Evolutionary conservation across 2,329 filamentous ascomycete species (phyloP).

Genomic region (Neofusicoccum sp.): DNA sequence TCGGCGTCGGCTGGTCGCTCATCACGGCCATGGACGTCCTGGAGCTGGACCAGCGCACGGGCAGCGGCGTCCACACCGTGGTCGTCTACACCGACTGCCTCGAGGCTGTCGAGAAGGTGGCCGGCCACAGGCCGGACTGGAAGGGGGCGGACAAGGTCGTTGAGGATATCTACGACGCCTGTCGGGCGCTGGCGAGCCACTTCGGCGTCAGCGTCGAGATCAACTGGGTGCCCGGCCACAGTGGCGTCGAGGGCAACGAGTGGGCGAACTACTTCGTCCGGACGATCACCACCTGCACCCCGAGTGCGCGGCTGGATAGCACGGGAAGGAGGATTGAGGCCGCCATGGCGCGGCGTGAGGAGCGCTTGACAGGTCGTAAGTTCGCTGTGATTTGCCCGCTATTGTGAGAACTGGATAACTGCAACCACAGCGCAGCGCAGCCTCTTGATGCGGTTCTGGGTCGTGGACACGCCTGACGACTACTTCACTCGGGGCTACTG

Average conservation of each 20-base stretch:
- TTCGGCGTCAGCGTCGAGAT: not conserved
- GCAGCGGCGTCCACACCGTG: not conserved
- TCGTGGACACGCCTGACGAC: no score
- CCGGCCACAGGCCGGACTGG: not conserved
- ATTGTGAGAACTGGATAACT: no score
- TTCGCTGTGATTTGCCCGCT: no score
- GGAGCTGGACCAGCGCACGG: not conserved
- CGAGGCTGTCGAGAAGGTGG: not conserved
- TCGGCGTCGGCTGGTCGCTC: no score
- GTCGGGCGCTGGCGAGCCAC: not conserved
- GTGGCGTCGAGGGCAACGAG: not conserved
- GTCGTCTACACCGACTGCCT: not conserved
- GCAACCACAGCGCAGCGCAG: no score
- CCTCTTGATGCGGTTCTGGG: no score
- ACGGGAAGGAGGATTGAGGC: no score
- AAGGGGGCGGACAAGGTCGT: no score
- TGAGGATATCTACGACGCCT: no score
- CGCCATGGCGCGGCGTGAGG: no score
- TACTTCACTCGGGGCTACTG: no score
- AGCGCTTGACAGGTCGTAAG: no score
- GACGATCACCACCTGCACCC: not conserved
- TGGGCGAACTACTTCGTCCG: not conserved
- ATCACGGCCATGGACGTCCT: not conserved
- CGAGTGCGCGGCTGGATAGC: not conserved
- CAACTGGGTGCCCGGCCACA: not conserved